Evolutionary conservation across 2,329 filamentous ascomycete species (phyloP).

Genomic region (Colletotrichum godetiae): DNA sequence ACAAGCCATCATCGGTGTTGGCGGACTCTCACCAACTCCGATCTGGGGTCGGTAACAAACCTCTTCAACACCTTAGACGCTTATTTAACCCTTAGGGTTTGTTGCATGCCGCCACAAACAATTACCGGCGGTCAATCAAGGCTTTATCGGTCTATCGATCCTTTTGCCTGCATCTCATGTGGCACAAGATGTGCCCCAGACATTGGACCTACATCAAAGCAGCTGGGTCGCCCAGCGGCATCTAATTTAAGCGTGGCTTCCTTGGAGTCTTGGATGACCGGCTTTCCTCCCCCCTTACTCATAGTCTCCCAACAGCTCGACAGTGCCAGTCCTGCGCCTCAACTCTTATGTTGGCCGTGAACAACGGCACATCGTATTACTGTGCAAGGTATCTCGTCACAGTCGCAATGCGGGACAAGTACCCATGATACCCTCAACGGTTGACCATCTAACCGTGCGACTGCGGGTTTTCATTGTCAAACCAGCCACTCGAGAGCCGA

Average conservation of each 20-base stretch:
- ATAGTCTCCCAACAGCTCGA: not conserved
- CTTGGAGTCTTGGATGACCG: not conserved
- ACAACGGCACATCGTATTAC: not conserved
- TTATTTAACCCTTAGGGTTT: not conserved
- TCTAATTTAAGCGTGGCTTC: not conserved
- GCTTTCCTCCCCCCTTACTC: not conserved
- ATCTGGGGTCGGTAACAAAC: not conserved
- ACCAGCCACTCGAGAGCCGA: not conserved
- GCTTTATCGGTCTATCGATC: not conserved
- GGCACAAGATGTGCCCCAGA: constrained; percentile 25
- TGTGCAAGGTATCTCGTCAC: not conserved
- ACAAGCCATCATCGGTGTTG: not conserved
- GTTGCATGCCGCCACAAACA: not conserved
- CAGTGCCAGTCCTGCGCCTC: not conserved
- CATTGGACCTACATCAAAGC: not conserved
- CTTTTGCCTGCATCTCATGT: constrained; percentile 17
- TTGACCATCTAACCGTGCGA: not conserved
- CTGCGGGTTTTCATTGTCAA: not conserved
- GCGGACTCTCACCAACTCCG: not conserved
- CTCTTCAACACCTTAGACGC: not conserved
- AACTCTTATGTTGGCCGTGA: not conserved
- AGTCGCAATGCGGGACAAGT: not conserved
- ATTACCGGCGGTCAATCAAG: not conserved
- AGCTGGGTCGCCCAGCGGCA: not conserved
- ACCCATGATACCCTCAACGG: not conserved